Base-by-base conservation (phyloP, 805 yeast genomes). In the Myxozyma kluyveri region DNA sequence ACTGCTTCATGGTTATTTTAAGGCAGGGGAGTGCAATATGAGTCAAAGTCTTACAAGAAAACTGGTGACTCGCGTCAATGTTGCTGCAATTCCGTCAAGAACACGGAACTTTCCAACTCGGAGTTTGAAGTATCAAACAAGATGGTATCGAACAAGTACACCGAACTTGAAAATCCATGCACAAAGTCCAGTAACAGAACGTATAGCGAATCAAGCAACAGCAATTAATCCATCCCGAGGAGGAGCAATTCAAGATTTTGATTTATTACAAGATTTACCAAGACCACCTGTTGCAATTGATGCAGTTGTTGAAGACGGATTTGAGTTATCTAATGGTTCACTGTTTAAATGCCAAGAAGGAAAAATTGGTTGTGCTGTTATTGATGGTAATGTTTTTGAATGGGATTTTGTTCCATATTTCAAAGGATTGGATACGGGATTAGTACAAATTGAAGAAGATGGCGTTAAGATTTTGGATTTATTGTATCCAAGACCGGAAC, bases 401-500 rank as follows among this genome's bases (percentile, higher is more conserved):
- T 74, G 85, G 37, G 76, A 81, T 59, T 63, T 84, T 40, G 60
- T 56, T 26, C 47, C 50, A 57, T 63, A 48, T 33, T 67, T 72
- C 18, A 62, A 67, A n/a, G 78, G 81, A 1, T 75, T 76, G 50
- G 78, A 78, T 42, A 63, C 70, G 2, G 82, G 83, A 41, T 67
- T 81, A n/a, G 78, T 84, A 12, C 81, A 78, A 31, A 72, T 84
- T 45, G 69, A 72, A 49, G 65, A 69, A n/a, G 67, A 77, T 0
- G 59, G 59, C n/a, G 67, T 82, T 23, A 72, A 72, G 12, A 64
- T 84, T 3, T 74, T 84, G 50, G 75, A 73, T 18, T 69, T 81
- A 4, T 66, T 84, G 1, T 80, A 82, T 65, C 95, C 95, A 2
- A 81, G 82, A 62, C 95, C 95, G 0, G 95, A 87, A 63, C 72